Evolutionary conservation across 1,284 basidiomycete genomes (phyloP), one percentile per base, ranked within the genome.

Genomic region (Boletus smithii): DNA sequence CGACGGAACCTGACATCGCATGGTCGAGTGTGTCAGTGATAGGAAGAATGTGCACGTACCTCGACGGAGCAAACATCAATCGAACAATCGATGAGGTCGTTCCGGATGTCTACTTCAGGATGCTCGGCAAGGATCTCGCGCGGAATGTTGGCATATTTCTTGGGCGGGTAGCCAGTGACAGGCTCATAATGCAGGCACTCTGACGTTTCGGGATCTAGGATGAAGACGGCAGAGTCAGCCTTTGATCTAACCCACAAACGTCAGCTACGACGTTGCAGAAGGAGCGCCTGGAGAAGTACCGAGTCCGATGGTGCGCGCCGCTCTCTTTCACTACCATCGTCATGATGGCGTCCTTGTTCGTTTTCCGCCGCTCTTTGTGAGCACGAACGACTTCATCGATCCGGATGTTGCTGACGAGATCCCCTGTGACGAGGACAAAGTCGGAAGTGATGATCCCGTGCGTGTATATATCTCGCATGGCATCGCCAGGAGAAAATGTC

Each of bases 401-500:
- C 59, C 88, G 83, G 58, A 98, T 80, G 67, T 92, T 98, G 70
- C 93, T 94, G 53, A 99, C 88, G 48, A 97, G 81, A 63, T 98
- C 95, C 17, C 91, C 93, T 63, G 88, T 89, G 53, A 98, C 88
- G 54, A 99, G 86, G 39, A 97, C 82, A 70, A 95, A 97, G 64
- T 99, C 95, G 49, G 81, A 82, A 23, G 91, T 91, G 59, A 99
- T 87, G 59, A 99, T 80, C 57, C 93, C 85, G 46, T 91, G 89
- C 43, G 88, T 89, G 71, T 99, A 98, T 56, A 98, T 85, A 69
- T 99, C 95, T 52, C 97, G 85, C 77, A 99, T 84, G 26, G 94
- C 94, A 67, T 99, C 97, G 11, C 97, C 95, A 0, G 91, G 85
- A 2, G 93, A 93, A 66, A 86, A 88, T 2, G 93, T 94, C 60